Evolutionary conservation across 305 asterid genomes (phyloP).

Genomic region (Solanum hybrid): DNA sequence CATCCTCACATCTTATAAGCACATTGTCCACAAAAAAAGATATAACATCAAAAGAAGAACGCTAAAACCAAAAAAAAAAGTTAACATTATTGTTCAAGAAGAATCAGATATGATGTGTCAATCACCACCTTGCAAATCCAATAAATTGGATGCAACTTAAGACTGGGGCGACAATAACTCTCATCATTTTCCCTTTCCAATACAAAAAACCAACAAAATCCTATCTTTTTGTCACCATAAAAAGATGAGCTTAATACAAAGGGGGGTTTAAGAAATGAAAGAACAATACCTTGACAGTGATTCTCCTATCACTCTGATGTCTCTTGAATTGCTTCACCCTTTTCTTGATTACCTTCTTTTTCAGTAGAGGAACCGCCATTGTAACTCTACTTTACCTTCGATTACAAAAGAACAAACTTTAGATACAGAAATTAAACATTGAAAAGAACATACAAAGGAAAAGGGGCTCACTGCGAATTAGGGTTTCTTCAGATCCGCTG

Average conservation of each 20-base stretch:
- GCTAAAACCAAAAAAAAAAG: not conserved
- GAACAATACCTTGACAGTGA: slow-evolving; percentile 2
- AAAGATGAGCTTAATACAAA: not conserved
- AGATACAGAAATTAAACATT: not conserved
- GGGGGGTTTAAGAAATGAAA: not conserved
- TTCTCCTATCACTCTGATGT: not conserved
- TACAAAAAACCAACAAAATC: not conserved
- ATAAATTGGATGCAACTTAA: slow-evolving; percentile 27
- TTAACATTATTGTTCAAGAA: not conserved
- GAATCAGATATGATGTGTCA: slow-evolving; percentile 45
- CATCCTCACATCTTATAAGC: slow-evolving; percentile 34
- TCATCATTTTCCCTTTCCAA: slow-evolving; percentile 27
- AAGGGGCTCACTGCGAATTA: not conserved
- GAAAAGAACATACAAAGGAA: not conserved
- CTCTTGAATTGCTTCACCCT: slow-evolving; percentile 1
- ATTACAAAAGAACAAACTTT: not conserved
- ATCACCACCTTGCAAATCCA: slow-evolving; percentile 50
- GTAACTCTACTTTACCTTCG: not conserved
- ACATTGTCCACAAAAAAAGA: not conserved
- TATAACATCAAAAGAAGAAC: not conserved
- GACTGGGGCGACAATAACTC: slow-evolving; percentile 54
- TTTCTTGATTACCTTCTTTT: not conserved
- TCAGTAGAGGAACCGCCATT: slow-evolving; percentile 3
- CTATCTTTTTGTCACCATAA: not conserved
- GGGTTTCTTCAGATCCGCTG: not conserved